Conservation (phyloP, 1,284 basidiomycete species). For the Naganishia sp. region DNA sequence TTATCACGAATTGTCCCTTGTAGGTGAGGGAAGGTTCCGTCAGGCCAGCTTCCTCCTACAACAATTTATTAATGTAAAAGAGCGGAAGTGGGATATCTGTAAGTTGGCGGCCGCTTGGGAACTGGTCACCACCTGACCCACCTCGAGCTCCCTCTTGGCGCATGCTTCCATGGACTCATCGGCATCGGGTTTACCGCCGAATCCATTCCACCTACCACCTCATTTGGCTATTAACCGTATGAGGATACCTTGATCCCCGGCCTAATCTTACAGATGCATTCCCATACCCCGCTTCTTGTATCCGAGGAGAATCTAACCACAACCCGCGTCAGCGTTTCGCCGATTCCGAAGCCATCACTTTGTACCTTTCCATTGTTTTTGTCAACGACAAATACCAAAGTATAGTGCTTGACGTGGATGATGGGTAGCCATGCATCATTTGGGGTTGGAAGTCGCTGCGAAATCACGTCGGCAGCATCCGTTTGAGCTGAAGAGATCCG, state of each 20-base stretch:
- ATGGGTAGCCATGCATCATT: conserved; percentile 5
- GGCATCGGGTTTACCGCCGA: conserved; percentile 15
- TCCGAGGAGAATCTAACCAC: conserved; percentile 9
- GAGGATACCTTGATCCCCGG: no score
- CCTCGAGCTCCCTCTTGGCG: conserved; percentile 14
- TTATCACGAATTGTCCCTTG: conserved; percentile 19
- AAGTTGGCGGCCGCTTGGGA: neutral
- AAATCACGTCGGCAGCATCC: conserved; percentile 3
- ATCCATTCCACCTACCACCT: conserved; percentile 18
- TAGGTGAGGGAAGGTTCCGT: conserved; percentile 3
- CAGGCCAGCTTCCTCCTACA: conserved; percentile 15
- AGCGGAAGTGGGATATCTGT: neutral
- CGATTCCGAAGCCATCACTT: neutral
- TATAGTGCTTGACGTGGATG: neutral
- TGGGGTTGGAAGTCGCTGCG: neutral
- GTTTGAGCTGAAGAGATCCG: neutral
- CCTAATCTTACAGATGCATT: conserved; percentile 2
- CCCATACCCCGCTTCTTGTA: conserved; percentile 24
- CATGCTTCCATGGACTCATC: conserved; percentile 6
- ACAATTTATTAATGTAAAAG: neutral
- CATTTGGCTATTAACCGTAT: no score
- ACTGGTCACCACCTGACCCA: neutral
- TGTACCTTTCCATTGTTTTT: neutral
- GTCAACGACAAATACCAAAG: conserved; percentile 15
- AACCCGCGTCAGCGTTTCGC: neutral